phyloP scores from a whole-genome alignment of 805 yeast species.

The Suhomyces sp. region DNA sequence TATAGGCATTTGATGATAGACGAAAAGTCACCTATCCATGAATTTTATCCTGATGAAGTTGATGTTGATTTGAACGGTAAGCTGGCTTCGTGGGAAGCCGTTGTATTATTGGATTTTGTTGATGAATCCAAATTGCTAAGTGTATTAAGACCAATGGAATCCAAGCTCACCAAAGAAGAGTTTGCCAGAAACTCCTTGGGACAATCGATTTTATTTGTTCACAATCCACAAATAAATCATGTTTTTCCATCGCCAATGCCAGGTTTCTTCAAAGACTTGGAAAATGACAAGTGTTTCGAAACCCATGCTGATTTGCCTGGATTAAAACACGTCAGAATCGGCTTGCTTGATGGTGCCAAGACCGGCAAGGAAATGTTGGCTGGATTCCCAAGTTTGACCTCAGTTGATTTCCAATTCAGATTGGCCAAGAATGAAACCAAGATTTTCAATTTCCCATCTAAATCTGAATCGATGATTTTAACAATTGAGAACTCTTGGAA shows the following conservation, averaged over 20 bases:
- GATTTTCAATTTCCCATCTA: constrained; percentile 82
- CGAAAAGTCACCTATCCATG: constrained; percentile 78
- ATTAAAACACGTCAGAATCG: constrained; percentile 45
- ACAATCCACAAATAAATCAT: constrained; percentile 70
- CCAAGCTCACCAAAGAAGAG: constrained; percentile 66
- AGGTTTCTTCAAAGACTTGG: constrained; percentile 72
- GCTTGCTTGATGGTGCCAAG: constrained; percentile 63
- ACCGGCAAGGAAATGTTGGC: constrained; percentile 72
- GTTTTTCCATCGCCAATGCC: constrained; percentile 75
- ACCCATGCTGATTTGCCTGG: constrained; percentile 51
- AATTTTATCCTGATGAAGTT: constrained; percentile 87
- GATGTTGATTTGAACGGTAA: constrained; percentile 91
- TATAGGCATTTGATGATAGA: constrained; percentile 85
- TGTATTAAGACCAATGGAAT: constrained; percentile 68
- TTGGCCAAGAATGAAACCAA: constrained; percentile 61
- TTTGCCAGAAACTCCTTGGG: constrained; percentile 73
- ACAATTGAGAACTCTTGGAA: constrained; percentile 53
- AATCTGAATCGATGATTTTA: constrained; percentile 77
- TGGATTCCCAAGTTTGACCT: constrained; percentile 83
- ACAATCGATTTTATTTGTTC: constrained; percentile 59
- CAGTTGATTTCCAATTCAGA: constrained; percentile 58
- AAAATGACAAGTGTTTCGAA: constrained; percentile 76
- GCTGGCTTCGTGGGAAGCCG: constrained; percentile 97
- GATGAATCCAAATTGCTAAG: constrained; percentile 72
- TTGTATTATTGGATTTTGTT: constrained; percentile 87